Evolutionary conservation across 768 basidiomycete genomes (phyloP), one percentile per base, ranked within the genome.

Genomic region (Tylopilus plumbeoviolaceoides): DNA sequence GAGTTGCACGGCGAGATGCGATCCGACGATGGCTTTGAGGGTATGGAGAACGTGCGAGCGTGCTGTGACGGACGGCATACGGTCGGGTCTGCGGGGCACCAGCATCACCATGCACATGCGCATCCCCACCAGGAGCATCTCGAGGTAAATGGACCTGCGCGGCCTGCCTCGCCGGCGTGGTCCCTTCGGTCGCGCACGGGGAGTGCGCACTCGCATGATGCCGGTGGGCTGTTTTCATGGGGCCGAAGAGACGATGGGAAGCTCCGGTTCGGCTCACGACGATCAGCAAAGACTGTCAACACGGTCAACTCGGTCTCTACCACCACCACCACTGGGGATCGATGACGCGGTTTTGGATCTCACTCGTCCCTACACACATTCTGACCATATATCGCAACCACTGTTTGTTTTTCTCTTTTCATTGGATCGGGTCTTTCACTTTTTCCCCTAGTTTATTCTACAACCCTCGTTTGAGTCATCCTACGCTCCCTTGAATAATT

Each of bases 41-140:
- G 93, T 0, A 69, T 98, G 50, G 95, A 98, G 73, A 98, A 98
- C 62, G 94, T 98, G 20, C 81, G 95, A 21, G 93, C 89, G 1
- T 93, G 91, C 66, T 93, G 90, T 61, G 89, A 91, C 66, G 91
- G 90, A 18, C 78, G 82, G 47, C 91, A 94, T 69, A 92, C 90
- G 1, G 89, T 94, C 17, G 89, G 90, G 0, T 80, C 78, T 54
- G 73, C 76, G 35, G 78, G 75, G 40, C 78, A 78, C 15, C 72
- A 74, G 38, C 77, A 23, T 23, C 23, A 23, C 23, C 23, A 81
- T 45, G 80, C 82, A 48, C 84, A 84, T 43, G 38, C 83, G 82
- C n/a, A 33, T 15, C 23, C 58, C 25, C 81, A 84, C 35, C 81
- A 83, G 44, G 74, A 76, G 42, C 80, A 79, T 57, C 71, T 84